phyloP scores from a whole-genome alignment of 1,139 yeast species.

The Taphrina confusa region DNA sequence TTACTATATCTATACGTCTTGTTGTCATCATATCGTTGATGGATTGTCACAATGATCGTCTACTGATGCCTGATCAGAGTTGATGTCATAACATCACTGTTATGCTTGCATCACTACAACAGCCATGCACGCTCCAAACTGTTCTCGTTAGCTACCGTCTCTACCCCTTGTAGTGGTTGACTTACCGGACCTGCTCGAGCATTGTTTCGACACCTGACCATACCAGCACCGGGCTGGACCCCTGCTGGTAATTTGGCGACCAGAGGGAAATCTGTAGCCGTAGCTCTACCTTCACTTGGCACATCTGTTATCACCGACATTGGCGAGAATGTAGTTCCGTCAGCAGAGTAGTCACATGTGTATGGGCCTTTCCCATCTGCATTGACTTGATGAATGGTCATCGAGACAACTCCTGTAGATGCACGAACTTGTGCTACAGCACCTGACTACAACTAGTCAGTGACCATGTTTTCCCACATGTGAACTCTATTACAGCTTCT shows the following conservation, averaged over 20 bases:
- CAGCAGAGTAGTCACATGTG: slow-evolving; percentile 6
- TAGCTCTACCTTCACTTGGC: slow-evolving; percentile 17
- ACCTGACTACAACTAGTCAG: background rate
- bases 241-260: slow-evolving; percentile 6
- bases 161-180: no score
- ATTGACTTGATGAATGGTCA: slow-evolving; percentile 29
- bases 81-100: background rate
- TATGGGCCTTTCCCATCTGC: slow-evolving; percentile 31
- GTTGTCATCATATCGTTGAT: no score
- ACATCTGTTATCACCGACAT: slow-evolving; percentile 17
- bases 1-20: no score
- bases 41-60: background rate
- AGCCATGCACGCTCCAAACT: slow-evolving; percentile 18
- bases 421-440: slow-evolving; percentile 14
- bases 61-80: background rate
- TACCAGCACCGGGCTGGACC: slow-evolving; percentile 11
- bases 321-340: slow-evolving; percentile 7
- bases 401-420: background rate
- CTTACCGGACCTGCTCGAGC: slow-evolving; percentile 25
- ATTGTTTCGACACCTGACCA: slow-evolving; percentile 15
- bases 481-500: background rate
- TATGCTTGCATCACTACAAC: slow-evolving; percentile 8
- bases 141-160: background rate
- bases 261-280: slow-evolving; percentile 22
- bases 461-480: background rate